Conservation (phyloP, 73 alveolate species). For the Effrenium voratum region DNA sequence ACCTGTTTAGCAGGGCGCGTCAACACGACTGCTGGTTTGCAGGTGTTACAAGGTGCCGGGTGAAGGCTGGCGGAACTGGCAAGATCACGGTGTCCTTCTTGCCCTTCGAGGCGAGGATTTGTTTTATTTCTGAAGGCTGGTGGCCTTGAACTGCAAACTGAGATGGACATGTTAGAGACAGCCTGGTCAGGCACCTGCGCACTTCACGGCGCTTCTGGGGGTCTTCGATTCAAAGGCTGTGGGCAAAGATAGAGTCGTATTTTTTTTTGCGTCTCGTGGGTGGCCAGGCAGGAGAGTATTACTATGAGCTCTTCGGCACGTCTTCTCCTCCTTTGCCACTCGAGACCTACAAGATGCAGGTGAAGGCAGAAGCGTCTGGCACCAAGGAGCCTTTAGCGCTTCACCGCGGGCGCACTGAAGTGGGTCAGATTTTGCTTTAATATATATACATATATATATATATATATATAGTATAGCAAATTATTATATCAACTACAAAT, state of each 20-base stretch:
- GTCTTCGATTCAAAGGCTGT: slow-evolving; percentile 86
- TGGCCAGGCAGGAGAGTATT: slow-evolving; percentile 97
- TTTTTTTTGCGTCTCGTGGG: background rate
- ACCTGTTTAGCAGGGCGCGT: no score
- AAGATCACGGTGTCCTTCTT: slow-evolving; percentile 89
- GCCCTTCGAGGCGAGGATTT: slow-evolving; percentile 36
- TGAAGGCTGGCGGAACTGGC: slow-evolving; percentile 81
- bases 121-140: background rate
- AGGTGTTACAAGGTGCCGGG: slow-evolving; percentile 83
- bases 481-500: no score
- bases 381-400: no score
- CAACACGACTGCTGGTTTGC: no score
- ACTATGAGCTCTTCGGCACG: slow-evolving; percentile 98
- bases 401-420: no score
- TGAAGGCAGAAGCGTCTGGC: slow-evolving; percentile 68
- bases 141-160: background rate
- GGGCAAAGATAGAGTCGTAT: no score
- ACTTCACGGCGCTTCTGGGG: slow-evolving; percentile 88
- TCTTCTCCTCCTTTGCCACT: slow-evolving; percentile 97
- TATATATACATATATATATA: no score
- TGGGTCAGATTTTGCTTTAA: no score
- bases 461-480: no score
- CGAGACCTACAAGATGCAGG: slow-evolving; percentile 96
- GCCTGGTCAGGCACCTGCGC: slow-evolving; percentile 51
- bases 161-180: background rate